Evolutionary conservation across 352 stramenopile species (phyloP).

Genomic region (Phytophthora lateralis): DNA sequence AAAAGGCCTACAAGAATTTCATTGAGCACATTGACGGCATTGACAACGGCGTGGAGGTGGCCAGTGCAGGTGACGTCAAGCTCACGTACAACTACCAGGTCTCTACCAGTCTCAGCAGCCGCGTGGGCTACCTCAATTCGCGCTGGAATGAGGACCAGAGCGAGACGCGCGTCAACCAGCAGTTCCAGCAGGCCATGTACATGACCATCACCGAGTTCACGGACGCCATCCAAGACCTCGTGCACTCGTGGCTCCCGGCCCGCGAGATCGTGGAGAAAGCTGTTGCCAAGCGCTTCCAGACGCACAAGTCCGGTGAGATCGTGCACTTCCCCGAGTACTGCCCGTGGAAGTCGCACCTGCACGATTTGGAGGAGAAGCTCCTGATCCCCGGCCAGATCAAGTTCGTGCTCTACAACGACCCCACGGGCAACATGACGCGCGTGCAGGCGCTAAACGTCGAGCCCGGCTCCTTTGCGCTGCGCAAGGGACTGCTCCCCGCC

Average conservation of each 20-base stretch:
- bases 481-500: conserved; percentile 87
- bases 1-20: conserved; percentile 96
- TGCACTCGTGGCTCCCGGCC: conserved; percentile 95
- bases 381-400: conserved; percentile 92
- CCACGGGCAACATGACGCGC: conserved; percentile 92
- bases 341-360: conserved; percentile 97
- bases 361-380: conserved; percentile 95
- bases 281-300: conserved; percentile 84
- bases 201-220: conserved; percentile 96
- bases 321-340: conserved; percentile 92
- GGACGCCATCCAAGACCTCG: conserved; percentile 88
- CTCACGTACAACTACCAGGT: conserved; percentile 76
- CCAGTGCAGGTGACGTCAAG: conserved; percentile 34
- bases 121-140: conserved; percentile 95
- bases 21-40: conserved; percentile 99
- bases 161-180: conserved; percentile 76
- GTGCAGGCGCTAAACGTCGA: conserved; percentile 96
- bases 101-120: conserved; percentile 76
- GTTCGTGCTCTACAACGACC: conserved; percentile 97
- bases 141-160: conserved; percentile 95
- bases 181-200: conserved; percentile 95
- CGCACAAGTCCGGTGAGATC: conserved; percentile 94
- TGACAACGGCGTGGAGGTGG: conserved; percentile 97
- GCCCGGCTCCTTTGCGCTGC: conserved; percentile 92
- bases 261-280: conserved; percentile 93